Base-by-base conservation (phyloP, 73 alveolate species). In the Tetrahymena thermophila region DNA sequence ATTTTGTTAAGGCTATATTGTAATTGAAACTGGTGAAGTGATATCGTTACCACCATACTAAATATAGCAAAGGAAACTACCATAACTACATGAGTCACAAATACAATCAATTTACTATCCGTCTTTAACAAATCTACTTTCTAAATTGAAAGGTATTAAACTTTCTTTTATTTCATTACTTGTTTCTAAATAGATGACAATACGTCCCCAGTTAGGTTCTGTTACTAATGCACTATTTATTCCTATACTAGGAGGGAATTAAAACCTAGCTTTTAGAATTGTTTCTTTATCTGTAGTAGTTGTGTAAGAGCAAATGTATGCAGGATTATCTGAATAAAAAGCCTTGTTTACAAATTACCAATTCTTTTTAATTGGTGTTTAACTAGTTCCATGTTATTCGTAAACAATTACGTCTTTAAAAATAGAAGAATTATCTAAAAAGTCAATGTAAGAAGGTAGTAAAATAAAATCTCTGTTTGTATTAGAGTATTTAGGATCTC, bases 61-160 rank as follows among this genome's bases (percentile, higher is more conserved):
- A 19, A 84, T 89, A 94, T 84, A 94, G 17, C 96, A 94, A 23
- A 71, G 23, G 89, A 71, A 71, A 28, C 7, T 94, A 55, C 10
- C 10, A 50, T 35, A 44, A 11, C 93, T 85, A 85, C 96, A 94
- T 17, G 96, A 55, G 28, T 71, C 55, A 42, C 96, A 94, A 28
- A 84, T 85, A 85, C 96, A 94, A 94, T 94, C 96, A 21, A 94
- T 94, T 85, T 94, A 83, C 38, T 94, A 35, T 0, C 93, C 94
- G 42, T 94, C 93, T 25, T 38, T 42, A 35, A 94, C 85, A 43
- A 84, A 94, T 71, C 89, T 71, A 71, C 40, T 71, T 71, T 71
- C 89, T 28, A 71, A 11, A 25, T 71, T 71, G 17, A 9, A 71
- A 25, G 89, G 89, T n/a, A 71, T 71, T n/a, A 71, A 71, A 71